phyloP scores from a whole-genome alignment of 148 eudicot genomes.

The Silene uniflora region DNA sequence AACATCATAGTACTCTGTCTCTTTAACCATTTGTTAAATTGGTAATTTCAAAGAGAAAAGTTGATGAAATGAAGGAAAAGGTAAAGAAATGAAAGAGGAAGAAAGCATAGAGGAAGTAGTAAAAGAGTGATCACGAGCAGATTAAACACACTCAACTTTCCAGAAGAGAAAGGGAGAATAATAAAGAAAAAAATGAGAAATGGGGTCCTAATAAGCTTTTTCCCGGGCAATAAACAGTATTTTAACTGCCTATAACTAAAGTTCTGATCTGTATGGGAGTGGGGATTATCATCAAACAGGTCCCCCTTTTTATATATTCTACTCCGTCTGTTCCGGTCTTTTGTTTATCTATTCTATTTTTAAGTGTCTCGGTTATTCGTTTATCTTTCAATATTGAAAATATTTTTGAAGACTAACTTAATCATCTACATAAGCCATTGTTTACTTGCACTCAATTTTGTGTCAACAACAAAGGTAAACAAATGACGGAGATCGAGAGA shows the following conservation, averaged over 20 bases:
- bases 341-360: too few relatives aligned
- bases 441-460: too few relatives aligned
- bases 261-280: constrained; percentile 24
- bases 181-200: constrained; percentile 28
- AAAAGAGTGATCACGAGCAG: constrained; percentile 39
- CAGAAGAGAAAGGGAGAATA: constrained; percentile 34
- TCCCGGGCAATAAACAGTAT: constrained; percentile 74
- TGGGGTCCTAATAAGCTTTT: constrained; percentile 38
- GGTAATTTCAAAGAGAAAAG: background rate
- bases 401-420: too few relatives aligned
- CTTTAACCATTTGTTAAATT: constrained; percentile 52
- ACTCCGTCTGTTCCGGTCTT: background rate
- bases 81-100: background rate
- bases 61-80: constrained; percentile 1
- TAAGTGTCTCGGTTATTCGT: too few relatives aligned
- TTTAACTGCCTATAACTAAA: constrained; percentile 42
- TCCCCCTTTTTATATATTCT: constrained; percentile 1
- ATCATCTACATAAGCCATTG: too few relatives aligned
- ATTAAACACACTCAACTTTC: constrained; percentile 39
- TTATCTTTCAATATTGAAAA: too few relatives aligned
- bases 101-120: background rate
- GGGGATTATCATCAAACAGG: constrained; percentile 37
- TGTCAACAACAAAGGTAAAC: too few relatives aligned
- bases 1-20: constrained; percentile 77
- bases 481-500: too few relatives aligned